These are phyloP conservation scores for Pulveroboletus sp. DNA, from an alignment of 1,284 basidiomycete genomes.

Conservation along the genomic window DNA sequence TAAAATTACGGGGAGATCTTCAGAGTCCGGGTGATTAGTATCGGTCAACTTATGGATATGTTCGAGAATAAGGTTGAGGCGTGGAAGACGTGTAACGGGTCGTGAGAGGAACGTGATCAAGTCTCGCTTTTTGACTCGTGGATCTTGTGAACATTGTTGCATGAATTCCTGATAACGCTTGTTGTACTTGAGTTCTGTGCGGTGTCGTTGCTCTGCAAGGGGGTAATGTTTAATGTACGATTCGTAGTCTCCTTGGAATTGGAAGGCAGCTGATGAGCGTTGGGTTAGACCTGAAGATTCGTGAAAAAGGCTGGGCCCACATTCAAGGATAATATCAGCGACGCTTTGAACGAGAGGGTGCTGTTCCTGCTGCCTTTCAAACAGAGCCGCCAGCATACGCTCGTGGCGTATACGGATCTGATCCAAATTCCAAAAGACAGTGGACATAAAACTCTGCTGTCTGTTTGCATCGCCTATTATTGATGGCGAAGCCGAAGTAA, in stretches of 20 bases:
- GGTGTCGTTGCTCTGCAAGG: constrained; percentile 74
- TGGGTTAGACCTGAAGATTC: constrained; percentile 20
- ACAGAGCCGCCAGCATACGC: constrained; percentile 64
- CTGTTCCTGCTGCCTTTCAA: constrained; percentile 73
- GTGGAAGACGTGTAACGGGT: constrained; percentile 79
- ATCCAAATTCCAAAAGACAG: constrained; percentile 76
- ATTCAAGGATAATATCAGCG: constrained; percentile 75
- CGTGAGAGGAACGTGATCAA: constrained; percentile 79
- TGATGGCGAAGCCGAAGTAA: constrained; percentile 54
- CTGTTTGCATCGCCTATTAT: constrained; percentile 52
- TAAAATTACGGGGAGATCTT: constrained; percentile 65
- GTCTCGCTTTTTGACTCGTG: constrained; percentile 74
- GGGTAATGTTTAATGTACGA: constrained; percentile 84
- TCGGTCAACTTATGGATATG: constrained; percentile 67
- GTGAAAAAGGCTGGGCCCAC: constrained; percentile 38
- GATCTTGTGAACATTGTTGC: constrained; percentile 59
- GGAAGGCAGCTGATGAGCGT: constrained; percentile 37
- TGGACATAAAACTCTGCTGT: constrained; percentile 59
- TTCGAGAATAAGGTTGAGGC: constrained; percentile 73
- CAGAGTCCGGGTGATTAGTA: constrained; percentile 64
- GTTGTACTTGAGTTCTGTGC: constrained; percentile 69
- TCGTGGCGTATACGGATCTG: constrained; percentile 66
- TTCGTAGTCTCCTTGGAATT: constrained; percentile 68
- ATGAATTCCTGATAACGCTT: constrained; percentile 65
- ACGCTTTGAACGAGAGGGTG: constrained; percentile 79